Evolutionary conservation across 225 moss, liverwort and hornwort species (phyloP).

Genomic region (Anthoceros angustus): DNA sequence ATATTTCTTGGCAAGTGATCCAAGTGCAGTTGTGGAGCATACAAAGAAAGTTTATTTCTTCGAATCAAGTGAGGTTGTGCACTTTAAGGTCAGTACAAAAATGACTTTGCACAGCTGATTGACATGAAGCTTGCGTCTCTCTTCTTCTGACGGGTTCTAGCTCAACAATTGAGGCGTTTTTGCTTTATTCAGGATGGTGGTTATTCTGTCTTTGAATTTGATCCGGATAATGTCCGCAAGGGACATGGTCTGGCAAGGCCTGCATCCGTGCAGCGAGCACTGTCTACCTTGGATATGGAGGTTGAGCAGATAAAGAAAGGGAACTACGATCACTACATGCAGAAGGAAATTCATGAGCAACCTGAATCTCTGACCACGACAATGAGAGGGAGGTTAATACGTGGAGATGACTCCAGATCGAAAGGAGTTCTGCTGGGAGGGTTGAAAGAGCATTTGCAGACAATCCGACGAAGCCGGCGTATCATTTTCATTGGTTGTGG

Average conservation of each 20-base stretch:
- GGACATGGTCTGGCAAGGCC: slow-evolving; percentile 59
- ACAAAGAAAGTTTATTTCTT: slow-evolving; percentile 97
- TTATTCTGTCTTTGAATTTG: slow-evolving; percentile 78
- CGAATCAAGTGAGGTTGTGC: slow-evolving; percentile 88
- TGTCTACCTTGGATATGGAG: slow-evolving; percentile 93
- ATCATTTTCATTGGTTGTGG: slow-evolving; percentile 97
- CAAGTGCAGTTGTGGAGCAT: slow-evolving; percentile 96
- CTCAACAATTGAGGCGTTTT: slow-evolving; percentile 1
- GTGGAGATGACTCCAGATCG: slow-evolving; percentile 53
- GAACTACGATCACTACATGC: slow-evolving; percentile 84
- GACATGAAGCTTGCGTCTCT: not conserved
- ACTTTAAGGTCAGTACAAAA: slow-evolving; percentile 46
- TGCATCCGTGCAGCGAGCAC: slow-evolving; percentile 77
- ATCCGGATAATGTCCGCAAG: slow-evolving; percentile 39
- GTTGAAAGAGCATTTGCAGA: slow-evolving; percentile 77
- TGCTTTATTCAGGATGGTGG: slow-evolving; percentile 48
- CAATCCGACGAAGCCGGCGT: slow-evolving; percentile 72
- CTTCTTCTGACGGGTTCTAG: not conserved
- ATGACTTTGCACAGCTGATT: not conserved
- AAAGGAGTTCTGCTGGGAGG: slow-evolving; percentile 94
- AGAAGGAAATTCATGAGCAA: slow-evolving; percentile 98
- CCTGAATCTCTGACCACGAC: slow-evolving; percentile 96
- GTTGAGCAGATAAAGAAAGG: slow-evolving; percentile 99
- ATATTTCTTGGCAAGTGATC: slow-evolving; percentile 87
- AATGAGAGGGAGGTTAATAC: slow-evolving; percentile 88